Base-by-base conservation (phyloP, 345 rosid genomes). In the Eucalyptus polyanthemos region DNA sequence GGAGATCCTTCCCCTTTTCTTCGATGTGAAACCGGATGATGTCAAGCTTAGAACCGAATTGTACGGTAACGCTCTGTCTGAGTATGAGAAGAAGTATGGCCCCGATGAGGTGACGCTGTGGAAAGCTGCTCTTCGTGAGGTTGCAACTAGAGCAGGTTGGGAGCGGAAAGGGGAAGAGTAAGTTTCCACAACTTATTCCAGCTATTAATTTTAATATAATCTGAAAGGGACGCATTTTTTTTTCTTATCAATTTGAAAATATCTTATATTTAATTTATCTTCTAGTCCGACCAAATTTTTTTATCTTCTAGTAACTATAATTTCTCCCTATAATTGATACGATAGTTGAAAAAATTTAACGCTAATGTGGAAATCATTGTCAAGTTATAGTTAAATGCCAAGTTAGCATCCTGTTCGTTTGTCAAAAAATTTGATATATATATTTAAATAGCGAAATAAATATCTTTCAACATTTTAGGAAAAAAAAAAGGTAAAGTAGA, bases 201-300 rank as follows among this genome's bases (percentile, higher is more conserved):
- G 0, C 16, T 50, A 50, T 50, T 50, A 50, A 50, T 50, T 50
- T 50, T 50, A 50, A 53, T 53, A 3, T 56, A 56, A 22, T 56
- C 29, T 56, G n/a, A 25, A 11, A 58, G 27, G 14, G 7, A 58
- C 14, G 14, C 14, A 25, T n/a, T 58, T 11, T 58, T 58, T 56
- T 5, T 25, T 11, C n/a, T 11, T 58, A 25, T 58, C 0, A 0
- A 58, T 58, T 11, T 25, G n/a, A 58, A 25, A 24, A 25, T 11
- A 58, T 11, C n/a, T 6, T 3, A 11, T 58, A 58, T 58, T 58
- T 0, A 25, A 58, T 58, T 51, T 51, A 14, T 50, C 21, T 50
- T 50, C 21, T 50, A 50, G 53, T 50, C 19, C 2, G 8, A 50
- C 53, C 53, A 50, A n/a, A n/a, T n/a, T n/a, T n/a, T n/a, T 0